phyloP scores from a whole-genome alignment of 805 yeast genomes.

The Brettanomyces sp. region DNA sequence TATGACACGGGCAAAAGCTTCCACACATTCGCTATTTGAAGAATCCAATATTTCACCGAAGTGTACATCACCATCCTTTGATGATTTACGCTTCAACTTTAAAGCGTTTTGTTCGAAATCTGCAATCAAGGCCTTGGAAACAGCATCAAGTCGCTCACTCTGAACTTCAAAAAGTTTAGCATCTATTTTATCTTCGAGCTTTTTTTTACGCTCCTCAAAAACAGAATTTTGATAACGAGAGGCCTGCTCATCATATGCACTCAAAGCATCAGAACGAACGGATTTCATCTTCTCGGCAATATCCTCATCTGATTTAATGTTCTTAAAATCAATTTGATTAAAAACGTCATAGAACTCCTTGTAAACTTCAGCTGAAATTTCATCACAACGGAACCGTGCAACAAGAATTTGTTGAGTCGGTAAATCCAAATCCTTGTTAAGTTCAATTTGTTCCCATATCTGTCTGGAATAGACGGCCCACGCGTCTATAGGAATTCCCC shows the following conservation, averaged over 20 bases:
- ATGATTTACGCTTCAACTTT: constrained; percentile 6
- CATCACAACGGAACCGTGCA: constrained; percentile 91
- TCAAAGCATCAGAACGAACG: constrained; percentile 38
- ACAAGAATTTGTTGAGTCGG: constrained; percentile 96
- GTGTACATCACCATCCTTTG: constrained; percentile 12
- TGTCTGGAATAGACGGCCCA: constrained; percentile 88
- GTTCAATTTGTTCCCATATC: constrained; percentile 91
- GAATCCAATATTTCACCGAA: constrained; percentile 16
- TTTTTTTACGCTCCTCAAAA: constrained; percentile 50
- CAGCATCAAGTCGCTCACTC: constrained; percentile 28
- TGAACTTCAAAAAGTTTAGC: constrained; percentile 35
- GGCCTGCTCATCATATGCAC: constrained; percentile 59
- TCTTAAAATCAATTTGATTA: constrained; percentile 13
- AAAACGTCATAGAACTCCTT: constrained; percentile 32
- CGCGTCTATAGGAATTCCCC: constrained; percentile 86
- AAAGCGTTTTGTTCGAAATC: constrained; percentile 20
- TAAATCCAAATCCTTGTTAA: constrained; percentile 86
- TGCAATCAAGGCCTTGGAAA: constrained; percentile 26
- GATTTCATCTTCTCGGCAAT: constrained; percentile 35
- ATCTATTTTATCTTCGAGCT: constrained; percentile 41
- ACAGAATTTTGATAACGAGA: constrained; percentile 63
- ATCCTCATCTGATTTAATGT: constrained; percentile 11
- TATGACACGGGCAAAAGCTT: constrained; percentile 24
- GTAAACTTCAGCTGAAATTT: constrained; percentile 53
- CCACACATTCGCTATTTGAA: constrained; percentile 13